These are phyloP conservation scores for Silene coronaria DNA, from an alignment of 179 eudicot genomes.

Conservation along the genomic window DNA sequence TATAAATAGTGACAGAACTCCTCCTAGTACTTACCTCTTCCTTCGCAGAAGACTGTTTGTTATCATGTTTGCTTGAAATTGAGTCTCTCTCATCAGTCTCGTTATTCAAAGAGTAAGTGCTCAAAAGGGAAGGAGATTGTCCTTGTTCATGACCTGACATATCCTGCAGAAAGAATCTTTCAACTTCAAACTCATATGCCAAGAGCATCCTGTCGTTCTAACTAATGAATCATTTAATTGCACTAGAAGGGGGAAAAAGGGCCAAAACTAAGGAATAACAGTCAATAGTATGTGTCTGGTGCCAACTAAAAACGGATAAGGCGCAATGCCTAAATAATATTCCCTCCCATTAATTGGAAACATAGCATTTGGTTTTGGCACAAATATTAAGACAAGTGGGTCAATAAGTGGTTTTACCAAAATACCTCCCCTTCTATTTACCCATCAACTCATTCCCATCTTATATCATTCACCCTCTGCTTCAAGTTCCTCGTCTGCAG, in stretches of 20 bases:
- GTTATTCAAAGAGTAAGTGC: conserved; percentile 53
- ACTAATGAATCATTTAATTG: background rate
- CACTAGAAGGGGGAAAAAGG: background rate
- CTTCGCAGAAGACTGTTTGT: conserved; percentile 20
- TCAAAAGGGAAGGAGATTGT: conserved; percentile 58
- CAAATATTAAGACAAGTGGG: too few species aligned
- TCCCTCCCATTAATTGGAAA: too few species aligned
- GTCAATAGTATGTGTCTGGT: background rate
- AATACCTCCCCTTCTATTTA: too few species aligned
- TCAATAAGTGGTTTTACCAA: too few species aligned
- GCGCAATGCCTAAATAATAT: too few species aligned
- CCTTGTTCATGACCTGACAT: conserved; percentile 23
- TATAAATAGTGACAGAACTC: background rate
- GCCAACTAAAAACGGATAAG: background rate
- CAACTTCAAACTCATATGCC: background rate
- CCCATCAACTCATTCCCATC: too few species aligned
- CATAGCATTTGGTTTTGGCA: too few species aligned
- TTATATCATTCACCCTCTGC: too few species aligned
- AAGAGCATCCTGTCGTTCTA: background rate
- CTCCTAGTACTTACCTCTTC: conserved; percentile 23
- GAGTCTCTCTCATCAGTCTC: conserved; percentile 30
- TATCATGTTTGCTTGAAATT: conserved; percentile 30
- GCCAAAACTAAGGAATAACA: background rate
- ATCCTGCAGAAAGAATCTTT: conserved; percentile 36
- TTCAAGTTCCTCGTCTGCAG: too few species aligned